Conservation (phyloP, 2,329 filamentous ascomycete genomes). For the Pseudovirgaria hyperparasitica region DNA sequence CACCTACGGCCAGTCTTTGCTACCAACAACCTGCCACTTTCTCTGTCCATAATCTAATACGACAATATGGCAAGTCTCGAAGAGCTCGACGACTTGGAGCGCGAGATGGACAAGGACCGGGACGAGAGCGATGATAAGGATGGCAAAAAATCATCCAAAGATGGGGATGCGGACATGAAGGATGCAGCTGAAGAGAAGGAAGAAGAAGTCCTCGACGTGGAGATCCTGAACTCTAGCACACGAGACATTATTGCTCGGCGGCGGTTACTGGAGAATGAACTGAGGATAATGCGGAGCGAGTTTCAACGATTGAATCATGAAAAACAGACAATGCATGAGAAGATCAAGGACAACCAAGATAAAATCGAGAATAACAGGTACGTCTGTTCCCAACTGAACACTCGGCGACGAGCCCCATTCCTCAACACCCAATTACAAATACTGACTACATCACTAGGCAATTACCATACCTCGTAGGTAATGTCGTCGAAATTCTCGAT, state of each 20-base stretch:
- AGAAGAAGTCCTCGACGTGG: slow-evolving; percentile 78
- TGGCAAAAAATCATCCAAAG: slow-evolving; percentile 41
- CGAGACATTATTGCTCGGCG: slow-evolving; percentile 86
- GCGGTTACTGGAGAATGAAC: slow-evolving; percentile 91
- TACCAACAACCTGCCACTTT: not conserved
- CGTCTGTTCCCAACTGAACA: too few species aligned
- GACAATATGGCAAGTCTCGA: slow-evolving; percentile 74
- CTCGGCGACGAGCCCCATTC: not conserved
- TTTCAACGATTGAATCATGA: slow-evolving; percentile 88
- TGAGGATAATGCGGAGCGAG: slow-evolving; percentile 97
- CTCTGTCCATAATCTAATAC: not conserved
- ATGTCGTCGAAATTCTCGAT: slow-evolving; percentile 93
- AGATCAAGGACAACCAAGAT: slow-evolving; percentile 97
- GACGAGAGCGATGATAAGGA: slow-evolving; percentile 38
- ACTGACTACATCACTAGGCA: slow-evolving; percentile 65
- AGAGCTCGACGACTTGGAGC: slow-evolving; percentile 82
- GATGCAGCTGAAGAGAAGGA: slow-evolving; percentile 59
- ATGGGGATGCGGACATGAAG: slow-evolving; percentile 82
- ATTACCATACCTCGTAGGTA: slow-evolving; percentile 94
- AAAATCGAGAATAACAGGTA: slow-evolving; percentile 99
- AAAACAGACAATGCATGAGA: slow-evolving; percentile 90
- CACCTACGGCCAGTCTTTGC: not conserved
- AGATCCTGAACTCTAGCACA: slow-evolving; percentile 86
- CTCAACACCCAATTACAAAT: too few species aligned
- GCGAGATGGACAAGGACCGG: slow-evolving; percentile 48